These are phyloP conservation scores for Uronychia binucleata DNA, from an alignment of 73 alveolate genomes.

Conservation along the genomic window DNA sequence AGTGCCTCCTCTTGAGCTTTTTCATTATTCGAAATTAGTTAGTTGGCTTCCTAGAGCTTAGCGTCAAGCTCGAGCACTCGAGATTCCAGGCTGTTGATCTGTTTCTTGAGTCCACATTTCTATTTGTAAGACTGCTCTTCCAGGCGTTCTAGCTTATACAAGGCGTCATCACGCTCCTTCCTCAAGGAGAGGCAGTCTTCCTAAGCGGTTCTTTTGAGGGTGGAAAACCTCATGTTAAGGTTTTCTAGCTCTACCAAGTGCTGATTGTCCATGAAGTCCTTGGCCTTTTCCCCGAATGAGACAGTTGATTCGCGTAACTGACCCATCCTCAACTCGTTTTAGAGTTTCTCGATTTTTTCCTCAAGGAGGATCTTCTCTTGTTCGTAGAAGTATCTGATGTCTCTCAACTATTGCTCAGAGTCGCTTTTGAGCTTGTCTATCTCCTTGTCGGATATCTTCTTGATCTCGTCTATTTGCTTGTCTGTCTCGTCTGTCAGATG, in stretches of 20 bases:
- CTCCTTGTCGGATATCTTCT: not conserved
- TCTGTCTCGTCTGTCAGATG: not conserved
- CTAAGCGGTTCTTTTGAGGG: not conserved
- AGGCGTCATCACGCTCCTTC: slow-evolving; percentile 15
- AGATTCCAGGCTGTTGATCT: not conserved
- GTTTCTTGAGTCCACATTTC: not conserved
- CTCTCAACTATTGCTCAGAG: not conserved
- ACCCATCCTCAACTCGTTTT: not conserved
- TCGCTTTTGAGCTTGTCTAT: not conserved
- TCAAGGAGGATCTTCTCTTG: slow-evolving; percentile 7
- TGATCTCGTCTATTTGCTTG: slow-evolving; percentile 2
- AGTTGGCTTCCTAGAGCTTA: not conserved
- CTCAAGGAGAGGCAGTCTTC: not conserved
- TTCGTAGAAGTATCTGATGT: slow-evolving; percentile 6
- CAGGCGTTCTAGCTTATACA: not conserved
- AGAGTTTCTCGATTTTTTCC: slow-evolving; percentile 3
- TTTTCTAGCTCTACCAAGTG: not conserved
- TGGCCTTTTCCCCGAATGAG: not conserved
- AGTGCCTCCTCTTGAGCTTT: not conserved
- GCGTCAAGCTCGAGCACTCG: not conserved
- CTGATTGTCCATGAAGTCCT: slow-evolving; percentile 1
- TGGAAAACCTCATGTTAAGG: slow-evolving; percentile 1
- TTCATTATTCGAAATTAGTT: not conserved
- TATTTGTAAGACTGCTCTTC: slow-evolving; percentile 1
- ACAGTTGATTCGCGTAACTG: not conserved